These are phyloP conservation scores for Piedraia hortae DNA, from an alignment of 2,329 filamentous ascomycete genomes.

Conservation along the genomic window DNA sequence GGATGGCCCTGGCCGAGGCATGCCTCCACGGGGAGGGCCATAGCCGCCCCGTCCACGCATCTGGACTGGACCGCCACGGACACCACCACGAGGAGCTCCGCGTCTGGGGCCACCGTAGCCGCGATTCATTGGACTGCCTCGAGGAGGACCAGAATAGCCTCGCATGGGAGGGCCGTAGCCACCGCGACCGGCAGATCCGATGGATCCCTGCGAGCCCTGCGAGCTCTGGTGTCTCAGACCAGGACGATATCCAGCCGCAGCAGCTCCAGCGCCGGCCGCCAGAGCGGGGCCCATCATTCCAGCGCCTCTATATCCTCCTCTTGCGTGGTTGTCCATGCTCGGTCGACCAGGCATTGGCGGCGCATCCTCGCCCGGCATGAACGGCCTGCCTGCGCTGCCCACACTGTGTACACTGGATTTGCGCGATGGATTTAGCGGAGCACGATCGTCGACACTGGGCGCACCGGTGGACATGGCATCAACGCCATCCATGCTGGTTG, in stretches of 20 bases:
- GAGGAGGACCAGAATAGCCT: conserved; percentile 20
- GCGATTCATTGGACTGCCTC: too few relatives aligned
- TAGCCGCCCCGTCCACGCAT: conserved; percentile 13
- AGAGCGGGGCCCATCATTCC: conserved; percentile 8
- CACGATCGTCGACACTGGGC: conserved; percentile 35
- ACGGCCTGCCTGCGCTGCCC: conserved; percentile 10
- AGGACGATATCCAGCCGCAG: too few relatives aligned
- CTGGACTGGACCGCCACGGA: conserved; percentile 17
- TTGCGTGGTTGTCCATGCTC: conserved; percentile 9
- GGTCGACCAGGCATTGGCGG: conserved; percentile 12
- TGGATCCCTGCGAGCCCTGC: conserved; percentile 18
- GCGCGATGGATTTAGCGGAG: conserved; percentile 35
- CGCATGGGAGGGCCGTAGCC: conserved; percentile 12
- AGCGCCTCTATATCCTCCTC: conserved; percentile 7
- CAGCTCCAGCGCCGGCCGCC: conserved; percentile 8
- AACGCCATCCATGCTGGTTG: conserved; percentile 3
- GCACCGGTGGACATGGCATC: conserved; percentile 11
- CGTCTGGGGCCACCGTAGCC: conserved; percentile 22
- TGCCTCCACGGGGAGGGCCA: conserved; percentile 10
- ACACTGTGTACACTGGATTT: conserved; percentile 27
- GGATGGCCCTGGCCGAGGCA: conserved; percentile 5
- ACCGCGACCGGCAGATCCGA: conserved; percentile 11
- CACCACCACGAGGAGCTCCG: conserved; percentile 15
- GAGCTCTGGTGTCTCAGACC: conserved; percentile 22
- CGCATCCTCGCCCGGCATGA: conserved; percentile 14